Evolutionary conservation across 2,329 filamentous ascomycete species (phyloP).

Genomic region (Fusarium nanum): DNA sequence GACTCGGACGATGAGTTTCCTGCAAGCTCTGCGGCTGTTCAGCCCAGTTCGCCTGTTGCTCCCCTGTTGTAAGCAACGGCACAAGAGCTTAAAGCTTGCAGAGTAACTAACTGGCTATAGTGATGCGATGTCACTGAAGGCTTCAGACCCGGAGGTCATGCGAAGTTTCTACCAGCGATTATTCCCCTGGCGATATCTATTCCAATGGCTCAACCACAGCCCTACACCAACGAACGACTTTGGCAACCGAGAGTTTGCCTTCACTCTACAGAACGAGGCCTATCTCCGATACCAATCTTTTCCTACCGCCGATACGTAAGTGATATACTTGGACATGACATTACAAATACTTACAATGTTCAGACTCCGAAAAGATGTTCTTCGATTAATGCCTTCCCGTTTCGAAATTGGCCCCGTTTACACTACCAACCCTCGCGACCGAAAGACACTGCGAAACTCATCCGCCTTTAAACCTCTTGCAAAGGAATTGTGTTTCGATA

Average conservation of each 20-base stretch:
- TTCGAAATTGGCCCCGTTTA: conserved; percentile 99
- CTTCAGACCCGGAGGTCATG: conserved; percentile 86
- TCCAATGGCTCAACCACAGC: conserved; percentile 98
- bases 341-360: conserved; percentile 9
- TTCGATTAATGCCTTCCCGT: conserved; percentile 87
- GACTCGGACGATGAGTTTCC: conserved; percentile 73
- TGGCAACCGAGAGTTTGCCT: conserved; percentile 92
- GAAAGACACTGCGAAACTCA: conserved; percentile 85
- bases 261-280: conserved; percentile 91
- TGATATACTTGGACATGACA: neutral
- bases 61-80: conserved; percentile 59
- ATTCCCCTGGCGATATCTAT: conserved; percentile 93
- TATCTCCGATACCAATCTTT: conserved; percentile 91
- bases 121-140: conserved; percentile 54
- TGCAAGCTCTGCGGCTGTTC: conserved; percentile 57
- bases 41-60: conserved; percentile 56
- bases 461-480: conserved; percentile 85
- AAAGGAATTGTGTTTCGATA: conserved; percentile 98
- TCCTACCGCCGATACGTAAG: conserved; percentile 64
- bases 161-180: conserved; percentile 94
- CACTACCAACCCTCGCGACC: conserved; percentile 90
- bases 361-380: conserved; percentile 89
- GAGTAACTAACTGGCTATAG: conserved; percentile 34
- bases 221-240: conserved; percentile 89
- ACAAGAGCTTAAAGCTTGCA: neutral